These are phyloP conservation scores for Botryotinia calthae DNA, from an alignment of 2,329 filamentous ascomycete genomes.

Conservation along the genomic window DNA sequence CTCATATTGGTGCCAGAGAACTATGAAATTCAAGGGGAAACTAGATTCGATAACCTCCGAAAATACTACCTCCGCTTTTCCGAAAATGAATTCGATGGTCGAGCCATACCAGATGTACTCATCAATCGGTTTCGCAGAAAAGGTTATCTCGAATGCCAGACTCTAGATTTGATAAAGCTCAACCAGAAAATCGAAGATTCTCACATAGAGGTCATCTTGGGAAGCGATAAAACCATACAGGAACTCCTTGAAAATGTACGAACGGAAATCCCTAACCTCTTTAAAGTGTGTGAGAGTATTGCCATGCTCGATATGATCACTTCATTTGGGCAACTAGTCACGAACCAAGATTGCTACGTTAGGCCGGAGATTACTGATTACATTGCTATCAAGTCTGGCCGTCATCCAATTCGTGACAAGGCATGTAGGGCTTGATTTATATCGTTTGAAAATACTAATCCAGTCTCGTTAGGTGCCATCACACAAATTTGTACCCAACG, in stretches of 20 bases:
- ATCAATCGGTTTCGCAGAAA: slow-evolving; percentile 75
- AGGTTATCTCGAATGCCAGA: slow-evolving; percentile 82
- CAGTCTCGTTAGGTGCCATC: slow-evolving; percentile 52
- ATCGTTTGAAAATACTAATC: background rate
- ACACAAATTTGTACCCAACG: slow-evolving; percentile 77
- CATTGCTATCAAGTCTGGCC: slow-evolving; percentile 62
- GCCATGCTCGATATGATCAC: slow-evolving; percentile 83
- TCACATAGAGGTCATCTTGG: slow-evolving; percentile 76
- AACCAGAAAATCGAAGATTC: slow-evolving; percentile 76
- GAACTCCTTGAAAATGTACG: slow-evolving; percentile 71
- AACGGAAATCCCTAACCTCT: slow-evolving; percentile 67
- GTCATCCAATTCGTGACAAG: slow-evolving; percentile 68
- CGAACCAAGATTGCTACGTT: slow-evolving; percentile 57
- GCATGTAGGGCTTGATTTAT: slow-evolving; percentile 32
- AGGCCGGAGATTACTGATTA: slow-evolving; percentile 62
- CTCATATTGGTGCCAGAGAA: slow-evolving; percentile 25
- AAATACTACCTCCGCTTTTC: slow-evolving; percentile 76
- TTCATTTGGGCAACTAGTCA: slow-evolving; percentile 72
- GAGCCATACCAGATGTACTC: slow-evolving; percentile 62
- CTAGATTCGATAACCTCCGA: slow-evolving; percentile 74
- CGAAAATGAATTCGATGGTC: slow-evolving; percentile 59
- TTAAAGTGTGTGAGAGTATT: slow-evolving; percentile 81
- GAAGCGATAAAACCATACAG: slow-evolving; percentile 76
- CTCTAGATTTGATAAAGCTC: slow-evolving; percentile 76
- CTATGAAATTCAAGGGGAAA: slow-evolving; percentile 58